Evolutionary conservation across 768 basidiomycete species (phyloP).

Genomic region (Tricholomella constricta): DNA sequence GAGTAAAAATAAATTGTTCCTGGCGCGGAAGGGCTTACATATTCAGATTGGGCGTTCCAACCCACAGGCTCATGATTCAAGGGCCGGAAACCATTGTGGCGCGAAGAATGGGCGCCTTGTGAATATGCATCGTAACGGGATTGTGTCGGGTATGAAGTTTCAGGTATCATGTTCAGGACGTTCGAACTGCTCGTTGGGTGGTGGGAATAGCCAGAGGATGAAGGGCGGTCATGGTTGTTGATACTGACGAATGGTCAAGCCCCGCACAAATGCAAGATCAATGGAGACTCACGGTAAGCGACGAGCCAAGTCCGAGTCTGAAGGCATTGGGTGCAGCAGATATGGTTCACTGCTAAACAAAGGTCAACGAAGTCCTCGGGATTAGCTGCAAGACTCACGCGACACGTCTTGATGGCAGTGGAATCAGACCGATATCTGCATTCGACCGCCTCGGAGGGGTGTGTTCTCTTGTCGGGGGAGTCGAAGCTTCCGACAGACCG

Average conservation of each 20-base stretch:
- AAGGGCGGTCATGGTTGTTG: constrained; percentile 32
- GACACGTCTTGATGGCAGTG: constrained; percentile 42
- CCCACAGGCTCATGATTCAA: constrained; percentile 50
- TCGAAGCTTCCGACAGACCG: constrained; percentile 68
- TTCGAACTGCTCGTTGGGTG: constrained; percentile 41
- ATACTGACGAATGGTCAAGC: constrained; percentile 12
- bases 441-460: constrained; percentile 61
- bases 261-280: constrained; percentile 5
- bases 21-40: constrained; percentile 46
- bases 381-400: constrained; percentile 32
- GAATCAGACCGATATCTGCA: constrained; percentile 41
- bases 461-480: constrained; percentile 68
- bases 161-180: constrained; percentile 60
- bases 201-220: constrained; percentile 48
- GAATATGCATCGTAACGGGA: constrained; percentile 58
- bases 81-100: constrained; percentile 50
- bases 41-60: constrained; percentile 63
- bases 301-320: constrained; percentile 45
- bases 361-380: constrained; percentile 13
- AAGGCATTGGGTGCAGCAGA: constrained; percentile 44
- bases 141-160: constrained; percentile 52
- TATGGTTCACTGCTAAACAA: constrained; percentile 44
- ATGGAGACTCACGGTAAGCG: constrained; percentile 47
- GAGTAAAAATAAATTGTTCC: background rate
- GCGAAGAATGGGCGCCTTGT: constrained; percentile 39